A percentile compares a stretch with the other conserved stretches of the same genome.
phyloP scores from a whole-genome alignment of 75 land plant genomes.

The Ceratopteris richardii region DNA sequence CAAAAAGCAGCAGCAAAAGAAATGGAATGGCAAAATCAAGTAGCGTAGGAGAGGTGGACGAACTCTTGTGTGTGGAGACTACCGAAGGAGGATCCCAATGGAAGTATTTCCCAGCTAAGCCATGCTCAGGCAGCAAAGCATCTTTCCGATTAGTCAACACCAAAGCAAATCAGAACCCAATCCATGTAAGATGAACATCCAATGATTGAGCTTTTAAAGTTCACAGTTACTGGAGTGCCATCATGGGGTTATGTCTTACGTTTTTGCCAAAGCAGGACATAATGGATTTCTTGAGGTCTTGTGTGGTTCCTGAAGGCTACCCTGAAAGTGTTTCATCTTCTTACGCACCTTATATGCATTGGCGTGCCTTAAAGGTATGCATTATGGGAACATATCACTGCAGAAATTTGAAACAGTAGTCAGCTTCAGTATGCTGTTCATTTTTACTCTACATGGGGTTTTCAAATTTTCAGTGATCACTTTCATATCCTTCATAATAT shows the following conservation, averaged over 20 bases:
- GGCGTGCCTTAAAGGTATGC: slow-evolving; percentile 98
- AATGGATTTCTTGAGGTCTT: slow-evolving; percentile 71
- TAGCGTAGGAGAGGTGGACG: not conserved
- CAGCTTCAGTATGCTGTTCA: no score
- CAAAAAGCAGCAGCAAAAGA: not conserved
- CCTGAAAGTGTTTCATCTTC: slow-evolving; percentile 90
- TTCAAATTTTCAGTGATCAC: no score
- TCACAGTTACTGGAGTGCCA: not conserved
- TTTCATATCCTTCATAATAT: no score
- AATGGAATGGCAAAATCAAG: not conserved
- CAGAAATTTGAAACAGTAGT: not conserved
- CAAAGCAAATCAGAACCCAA: not conserved
- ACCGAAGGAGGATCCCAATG: not conserved
- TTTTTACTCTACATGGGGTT: no score
- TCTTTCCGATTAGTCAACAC: not conserved
- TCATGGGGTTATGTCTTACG: not conserved
- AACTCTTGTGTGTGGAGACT: not conserved
- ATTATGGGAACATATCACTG: not conserved
- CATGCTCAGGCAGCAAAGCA: not conserved
- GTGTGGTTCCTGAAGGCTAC: slow-evolving; percentile 93
- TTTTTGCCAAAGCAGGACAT: slow-evolving; percentile 45
- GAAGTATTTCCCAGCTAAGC: not conserved
- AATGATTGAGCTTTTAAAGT: not conserved
- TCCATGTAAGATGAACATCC: not conserved
- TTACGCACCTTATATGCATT: slow-evolving; percentile 95